These are phyloP conservation scores for Papiliotrema laurentii DNA, from an alignment of 1,284 basidiomycete genomes.

Conservation along the genomic window DNA sequence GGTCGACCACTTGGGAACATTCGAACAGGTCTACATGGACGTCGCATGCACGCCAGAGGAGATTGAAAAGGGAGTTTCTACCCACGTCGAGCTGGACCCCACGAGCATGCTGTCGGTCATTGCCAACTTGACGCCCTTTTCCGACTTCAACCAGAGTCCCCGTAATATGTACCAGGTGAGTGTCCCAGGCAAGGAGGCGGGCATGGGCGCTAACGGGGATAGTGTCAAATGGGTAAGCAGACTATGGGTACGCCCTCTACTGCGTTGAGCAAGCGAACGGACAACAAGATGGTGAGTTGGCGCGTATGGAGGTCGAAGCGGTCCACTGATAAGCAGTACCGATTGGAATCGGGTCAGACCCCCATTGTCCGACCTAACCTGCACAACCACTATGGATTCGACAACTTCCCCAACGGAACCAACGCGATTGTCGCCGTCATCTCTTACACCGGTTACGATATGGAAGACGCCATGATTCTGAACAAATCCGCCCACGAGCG, in stretches of 20 bases:
- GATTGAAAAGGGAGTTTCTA: slow-evolving; percentile 73
- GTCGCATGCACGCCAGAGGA: slow-evolving; percentile 89
- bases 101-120: slow-evolving; percentile 87
- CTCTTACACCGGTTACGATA: slow-evolving; percentile 99
- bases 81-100: slow-evolving; percentile 89
- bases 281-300: slow-evolving; percentile 95
- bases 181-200: not conserved
- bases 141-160: slow-evolving; percentile 87
- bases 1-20: slow-evolving; percentile 88
- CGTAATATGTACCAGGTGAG: slow-evolving; percentile 63
- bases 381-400: slow-evolving; percentile 97
- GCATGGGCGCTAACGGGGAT: not conserved
- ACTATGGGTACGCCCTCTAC: slow-evolving; percentile 98
- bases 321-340: slow-evolving; percentile 55
- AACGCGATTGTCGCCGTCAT: slow-evolving; percentile 99
- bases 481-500: slow-evolving; percentile 99
- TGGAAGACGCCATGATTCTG: slow-evolving; percentile 99
- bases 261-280: slow-evolving; percentile 82
- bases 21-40: slow-evolving; percentile 99
- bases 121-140: slow-evolving; percentile 61
- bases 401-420: slow-evolving; percentile 96
- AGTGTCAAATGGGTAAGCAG: slow-evolving; percentile 96
- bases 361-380: slow-evolving; percentile 89
- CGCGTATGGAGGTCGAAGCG: slow-evolving; percentile 1
- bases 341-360: slow-evolving; percentile 90